phyloP scores from a whole-genome alignment of 2,329 filamentous ascomycete genomes.

The Penicillium crustosum region DNA sequence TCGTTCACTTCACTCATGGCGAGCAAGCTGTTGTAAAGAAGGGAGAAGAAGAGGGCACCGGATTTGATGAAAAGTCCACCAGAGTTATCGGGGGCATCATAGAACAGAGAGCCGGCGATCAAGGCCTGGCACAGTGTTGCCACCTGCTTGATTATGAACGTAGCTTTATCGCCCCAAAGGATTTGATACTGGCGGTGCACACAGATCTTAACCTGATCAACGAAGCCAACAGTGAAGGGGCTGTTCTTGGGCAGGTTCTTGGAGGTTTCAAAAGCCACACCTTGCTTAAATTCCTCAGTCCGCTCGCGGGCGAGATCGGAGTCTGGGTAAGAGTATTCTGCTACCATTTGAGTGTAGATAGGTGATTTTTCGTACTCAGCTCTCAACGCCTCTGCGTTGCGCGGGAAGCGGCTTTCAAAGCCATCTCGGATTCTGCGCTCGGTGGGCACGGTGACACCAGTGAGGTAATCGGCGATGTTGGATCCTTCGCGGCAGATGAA shows the following conservation, averaged over 20 bases:
- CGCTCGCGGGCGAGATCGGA: constrained; percentile 50
- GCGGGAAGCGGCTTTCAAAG: constrained; percentile 47
- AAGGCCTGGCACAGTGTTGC: constrained; percentile 60
- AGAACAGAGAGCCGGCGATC: constrained; percentile 67
- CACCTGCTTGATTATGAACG: constrained; percentile 62
- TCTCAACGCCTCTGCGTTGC: constrained; percentile 46
- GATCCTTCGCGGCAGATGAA: constrained; percentile 63
- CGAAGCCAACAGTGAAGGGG: constrained; percentile 57
- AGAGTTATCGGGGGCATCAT: constrained; percentile 59
- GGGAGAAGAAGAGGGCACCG: constrained; percentile 63
- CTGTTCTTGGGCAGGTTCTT: constrained; percentile 55
- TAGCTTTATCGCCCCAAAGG: constrained; percentile 63
- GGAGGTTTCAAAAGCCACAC: constrained; percentile 56
- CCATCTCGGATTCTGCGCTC: constrained; percentile 48
- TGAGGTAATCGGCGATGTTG: constrained; percentile 66
- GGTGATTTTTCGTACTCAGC: constrained; percentile 54
- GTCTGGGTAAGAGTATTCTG: constrained; percentile 59
- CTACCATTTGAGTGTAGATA: constrained; percentile 52
- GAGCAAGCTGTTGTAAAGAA: constrained; percentile 62
- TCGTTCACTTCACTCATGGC: constrained; percentile 67
- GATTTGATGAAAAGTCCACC: constrained; percentile 64
- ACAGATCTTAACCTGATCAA: constrained; percentile 57
- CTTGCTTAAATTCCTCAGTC: constrained; percentile 56
- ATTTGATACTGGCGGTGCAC: constrained; percentile 64
- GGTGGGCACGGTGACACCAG: constrained; percentile 61